Base-by-base conservation (phyloP, 495 filamentous ascomycete species). In the Penicillium longicatenatum region DNA sequence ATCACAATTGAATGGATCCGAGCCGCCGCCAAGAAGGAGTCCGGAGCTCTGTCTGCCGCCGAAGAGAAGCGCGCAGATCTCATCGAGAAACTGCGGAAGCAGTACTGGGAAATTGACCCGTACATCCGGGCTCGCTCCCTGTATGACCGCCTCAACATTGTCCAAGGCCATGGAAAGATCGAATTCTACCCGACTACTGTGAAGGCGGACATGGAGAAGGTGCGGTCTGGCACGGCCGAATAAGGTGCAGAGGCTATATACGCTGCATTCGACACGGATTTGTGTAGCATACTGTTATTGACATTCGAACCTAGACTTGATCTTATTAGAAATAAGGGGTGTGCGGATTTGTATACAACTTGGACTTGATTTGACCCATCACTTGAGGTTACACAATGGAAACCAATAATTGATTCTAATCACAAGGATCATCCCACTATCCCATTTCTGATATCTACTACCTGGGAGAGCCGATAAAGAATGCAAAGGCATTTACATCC, bases 41-140 rank as follows among this genome's bases (percentile, higher is more conserved):
- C 67, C 4, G 69, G 57, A 22, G 64, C 67, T 26, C 48, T 58
- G 5, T 65, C 67, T 48, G 79, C 82, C 35, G 88, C 89, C 39
- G 70, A 76, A 19, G 78, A 75, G 29, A 84, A 86, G 46, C 79
- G 82, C 59, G 82, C 87, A 22, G 75, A 72, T 29, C 69, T 97
- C 16, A 72, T 87, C 12, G 81, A 80, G 53, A 70, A 80, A 50
- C 68, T 97, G 57, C 77, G 83, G 30, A 78, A 79, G 35, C 89
- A 91, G 52, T 98, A 98, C 73, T 98, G 95, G 94, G 60, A 76
- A 11, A 65, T 92, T 8, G 91, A 94, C 67, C 88, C 88, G 0
- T 92, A 92, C 67, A 50, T 93, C 21, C 79, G 91, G 16, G 86
- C 89, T 41, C 79, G 86, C 62, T 86, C 85, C 11, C 71, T 85